Evolutionary conservation across 306 rosid species (phyloP), one percentile per base, ranked within the genome.

Genomic region (Cucurbita moschata): DNA sequence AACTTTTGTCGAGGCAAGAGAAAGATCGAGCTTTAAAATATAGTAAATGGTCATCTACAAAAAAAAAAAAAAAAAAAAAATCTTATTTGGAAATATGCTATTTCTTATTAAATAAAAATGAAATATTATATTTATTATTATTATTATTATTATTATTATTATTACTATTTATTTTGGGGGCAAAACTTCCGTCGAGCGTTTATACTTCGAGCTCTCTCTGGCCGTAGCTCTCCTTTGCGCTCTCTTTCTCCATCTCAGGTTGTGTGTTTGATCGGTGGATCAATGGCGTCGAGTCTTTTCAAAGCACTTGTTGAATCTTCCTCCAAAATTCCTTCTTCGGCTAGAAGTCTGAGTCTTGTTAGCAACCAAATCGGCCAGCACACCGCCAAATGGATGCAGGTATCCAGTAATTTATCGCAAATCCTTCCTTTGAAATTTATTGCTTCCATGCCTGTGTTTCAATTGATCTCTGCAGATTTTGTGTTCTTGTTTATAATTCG

Each of bases 381-480:
- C 84, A 90, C 96, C 18, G 83, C 92, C 80, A 88, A 90, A 56
- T 90, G 95, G 96, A 88, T 90, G 96, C 96, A 90, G 96, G 96
- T 87, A 76, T 70, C 6, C 6, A 1, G 4, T 62, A 53, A 15
- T 78, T 46, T 57, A 44, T 7, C 26, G 55, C 75, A 19, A n/a
- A 42, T 76, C 8, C 43, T 38, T 6, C 8, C 30, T 10, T 50
- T 4, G 30, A 18, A 13, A 23, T 70, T 15, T 30, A 16, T 4
- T 50, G 8, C 14, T 30, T 15, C 18, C 14, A 47, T 39, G 67
- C 43, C 44, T 4, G 23, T 49, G 55, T 69, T 72, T 53, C 53
- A 55, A 4, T 72, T 52, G 5, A 35, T 10, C 39, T 39, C 51
- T 55, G 14, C 19, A 6, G 47, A 19, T 55, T 72, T 3, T 39